phyloP scores from a whole-genome alignment of 495 filamentous ascomycete species.

The Tuber aestivum region DNA sequence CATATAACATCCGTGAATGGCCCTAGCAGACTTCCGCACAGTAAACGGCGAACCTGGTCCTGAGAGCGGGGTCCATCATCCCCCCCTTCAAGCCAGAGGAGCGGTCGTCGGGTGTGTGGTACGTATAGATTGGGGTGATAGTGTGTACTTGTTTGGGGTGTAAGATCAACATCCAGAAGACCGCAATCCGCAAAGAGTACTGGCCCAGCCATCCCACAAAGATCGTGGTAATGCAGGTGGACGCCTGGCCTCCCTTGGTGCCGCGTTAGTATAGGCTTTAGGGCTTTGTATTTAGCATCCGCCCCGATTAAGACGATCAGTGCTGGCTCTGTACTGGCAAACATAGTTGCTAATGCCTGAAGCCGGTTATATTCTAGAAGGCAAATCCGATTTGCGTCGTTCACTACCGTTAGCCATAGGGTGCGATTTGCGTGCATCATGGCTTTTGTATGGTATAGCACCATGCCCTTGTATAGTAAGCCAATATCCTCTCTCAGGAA shows the following conservation, averaged over 20 bases:
- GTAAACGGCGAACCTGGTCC: background rate
- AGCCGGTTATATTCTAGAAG: background rate
- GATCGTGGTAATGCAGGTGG: background rate
- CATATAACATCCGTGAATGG: background rate
- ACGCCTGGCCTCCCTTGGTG: background rate
- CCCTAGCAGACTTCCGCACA: background rate
- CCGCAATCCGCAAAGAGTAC: background rate
- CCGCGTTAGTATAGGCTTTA: background rate
- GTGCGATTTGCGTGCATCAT: background rate
- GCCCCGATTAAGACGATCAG: background rate
- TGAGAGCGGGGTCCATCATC: background rate
- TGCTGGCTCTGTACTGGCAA: background rate
- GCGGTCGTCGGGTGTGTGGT: background rate
- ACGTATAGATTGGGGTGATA: background rate
- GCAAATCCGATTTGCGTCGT: background rate
- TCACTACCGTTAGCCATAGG: background rate
- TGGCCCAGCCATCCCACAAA: background rate
- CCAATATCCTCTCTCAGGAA: too few relatives aligned
- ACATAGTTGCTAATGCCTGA: background rate
- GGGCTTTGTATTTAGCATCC: background rate
- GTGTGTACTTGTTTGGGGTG: too few relatives aligned
- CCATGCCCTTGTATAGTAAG: too few relatives aligned
- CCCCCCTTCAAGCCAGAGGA: background rate
- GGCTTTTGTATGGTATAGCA: too few relatives aligned
- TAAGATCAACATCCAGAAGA: background rate